A percentile compares a stretch with the other conserved stretches of the same genome.
These are phyloP conservation scores for Sicyos edulis DNA, from an alignment of 306 rosid genomes.

Conservation along the genomic window DNA sequence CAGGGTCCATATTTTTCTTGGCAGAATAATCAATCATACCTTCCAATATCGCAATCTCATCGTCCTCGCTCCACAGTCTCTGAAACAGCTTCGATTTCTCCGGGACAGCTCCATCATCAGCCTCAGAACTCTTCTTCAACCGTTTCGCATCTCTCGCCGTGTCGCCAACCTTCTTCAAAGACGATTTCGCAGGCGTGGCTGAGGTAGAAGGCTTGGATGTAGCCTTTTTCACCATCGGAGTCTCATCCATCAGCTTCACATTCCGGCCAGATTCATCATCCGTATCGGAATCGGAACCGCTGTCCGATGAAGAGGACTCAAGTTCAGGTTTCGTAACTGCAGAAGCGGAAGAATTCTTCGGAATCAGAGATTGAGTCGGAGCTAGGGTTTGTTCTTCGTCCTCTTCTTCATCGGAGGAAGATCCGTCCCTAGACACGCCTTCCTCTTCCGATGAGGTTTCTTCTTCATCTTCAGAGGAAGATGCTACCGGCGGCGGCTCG, in stretches of 20 bases:
- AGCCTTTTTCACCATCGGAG: conserved; percentile 33
- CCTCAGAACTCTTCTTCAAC: conserved; percentile 35
- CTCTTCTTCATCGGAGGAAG: conserved; percentile 31
- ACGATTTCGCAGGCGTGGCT: conserved; percentile 24
- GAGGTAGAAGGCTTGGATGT: conserved; percentile 30
- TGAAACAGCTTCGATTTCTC: conserved; percentile 40
- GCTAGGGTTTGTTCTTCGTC: conserved; percentile 11
- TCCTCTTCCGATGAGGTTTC: conserved; percentile 22
- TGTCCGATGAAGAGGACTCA: conserved; percentile 33
- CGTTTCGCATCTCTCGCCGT: conserved; percentile 28
- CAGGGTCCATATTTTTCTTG: conserved; percentile 33
- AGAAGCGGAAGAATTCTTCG: conserved; percentile 16
- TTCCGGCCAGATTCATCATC: conserved; percentile 24
- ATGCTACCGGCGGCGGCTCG: conserved; percentile 63
- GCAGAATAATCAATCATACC: conserved; percentile 37
- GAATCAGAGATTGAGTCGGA: not conserved
- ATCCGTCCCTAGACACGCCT: conserved; percentile 22
- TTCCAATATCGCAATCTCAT: conserved; percentile 38
- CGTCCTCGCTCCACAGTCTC: conserved; percentile 55
- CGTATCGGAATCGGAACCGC: conserved; percentile 38
- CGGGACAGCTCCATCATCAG: conserved; percentile 9
- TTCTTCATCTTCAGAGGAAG: conserved; percentile 39
- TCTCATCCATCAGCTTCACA: conserved; percentile 47
- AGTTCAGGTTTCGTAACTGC: conserved; percentile 26
- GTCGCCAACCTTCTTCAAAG: conserved; percentile 33